Conservation (phyloP, 2,329 filamentous ascomycete species). For the Malbranchea cinnamomea region DNA sequence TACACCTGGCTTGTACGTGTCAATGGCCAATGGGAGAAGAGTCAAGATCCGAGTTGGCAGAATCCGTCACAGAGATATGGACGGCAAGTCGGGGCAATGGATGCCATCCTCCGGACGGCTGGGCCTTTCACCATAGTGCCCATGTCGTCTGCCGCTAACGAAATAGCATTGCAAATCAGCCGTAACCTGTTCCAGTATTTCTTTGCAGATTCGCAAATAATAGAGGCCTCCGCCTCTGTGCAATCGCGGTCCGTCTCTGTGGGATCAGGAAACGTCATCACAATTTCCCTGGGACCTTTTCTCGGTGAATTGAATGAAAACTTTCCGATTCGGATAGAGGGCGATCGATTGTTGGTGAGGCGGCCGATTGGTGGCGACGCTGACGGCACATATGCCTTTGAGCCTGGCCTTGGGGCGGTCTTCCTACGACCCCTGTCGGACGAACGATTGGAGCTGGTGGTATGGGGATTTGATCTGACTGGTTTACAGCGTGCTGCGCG, state of each 20-base stretch:
- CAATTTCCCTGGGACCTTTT: slow-evolving; percentile 14
- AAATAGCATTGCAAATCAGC: slow-evolving; percentile 38
- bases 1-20: slow-evolving; percentile 16
- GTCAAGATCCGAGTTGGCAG: slow-evolving; percentile 14
- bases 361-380: not conserved
- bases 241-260: not conserved
- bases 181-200: slow-evolving; percentile 46
- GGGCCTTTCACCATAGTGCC: slow-evolving; percentile 31
- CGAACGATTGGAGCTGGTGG: slow-evolving; percentile 37
- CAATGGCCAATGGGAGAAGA: slow-evolving; percentile 12
- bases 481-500: slow-evolving; percentile 36
- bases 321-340: slow-evolving; percentile 17
- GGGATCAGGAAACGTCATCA: slow-evolving; percentile 32
- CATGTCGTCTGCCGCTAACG: slow-evolving; percentile 15
- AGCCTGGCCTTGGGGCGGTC: slow-evolving; percentile 31
- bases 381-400: slow-evolving; percentile 17
- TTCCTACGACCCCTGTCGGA: slow-evolving; percentile 35
- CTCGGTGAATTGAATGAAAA: slow-evolving; percentile 9
- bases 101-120: slow-evolving; percentile 36
- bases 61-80: slow-evolving; percentile 23
- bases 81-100: slow-evolving; percentile 37
- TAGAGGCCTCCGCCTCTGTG: slow-evolving; percentile 12
- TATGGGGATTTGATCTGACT: slow-evolving; percentile 38
- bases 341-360: slow-evolving; percentile 8
- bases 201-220: slow-evolving; percentile 35